These are phyloP conservation scores for Oemleria cerasiformis DNA, from an alignment of 306 rosid species.

Conservation along the genomic window DNA sequence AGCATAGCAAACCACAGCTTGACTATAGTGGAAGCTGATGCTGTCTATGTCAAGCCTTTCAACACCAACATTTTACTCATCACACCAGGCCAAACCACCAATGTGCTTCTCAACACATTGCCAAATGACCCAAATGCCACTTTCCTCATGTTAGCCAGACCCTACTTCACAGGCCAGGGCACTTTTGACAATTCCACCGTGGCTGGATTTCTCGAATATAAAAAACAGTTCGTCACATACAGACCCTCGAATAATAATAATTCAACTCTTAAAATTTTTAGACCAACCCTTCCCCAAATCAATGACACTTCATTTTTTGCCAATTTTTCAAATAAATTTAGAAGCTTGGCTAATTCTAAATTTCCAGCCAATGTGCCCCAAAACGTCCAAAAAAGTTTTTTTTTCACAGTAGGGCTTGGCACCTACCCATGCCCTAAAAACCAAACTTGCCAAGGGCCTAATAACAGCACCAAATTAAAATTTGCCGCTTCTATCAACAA, in stretches of 20 bases:
- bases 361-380: slow-evolving; percentile 66
- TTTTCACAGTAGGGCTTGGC: slow-evolving; percentile 66
- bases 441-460: slow-evolving; percentile 75
- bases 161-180: slow-evolving; percentile 67
- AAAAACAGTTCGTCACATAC: slow-evolving; percentile 12
- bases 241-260: too few relatives aligned
- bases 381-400: slow-evolving; percentile 40
- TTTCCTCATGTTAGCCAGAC: slow-evolving; percentile 63
- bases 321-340: slow-evolving; percentile 39
- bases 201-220: slow-evolving; percentile 61
- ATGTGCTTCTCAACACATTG: slow-evolving; percentile 51
- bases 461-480: slow-evolving; percentile 53
- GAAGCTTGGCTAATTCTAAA: slow-evolving; percentile 44
- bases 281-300: slow-evolving; percentile 46
- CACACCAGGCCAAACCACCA: slow-evolving; percentile 71
- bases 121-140: slow-evolving; percentile 39
- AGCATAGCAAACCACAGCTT: slow-evolving; percentile 75
- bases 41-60: slow-evolving; percentile 58
- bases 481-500: slow-evolving; percentile 64
- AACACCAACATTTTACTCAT: slow-evolving; percentile 36
- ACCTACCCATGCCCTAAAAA: slow-evolving; percentile 60
- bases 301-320: slow-evolving; percentile 53
- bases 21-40: slow-evolving; percentile 63
- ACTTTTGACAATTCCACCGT: slow-evolving; percentile 74
- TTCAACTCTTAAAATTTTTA: slow-evolving; percentile 6